Conservation (phyloP, 345 rosid genomes). For the Populus euphratica region DNA sequence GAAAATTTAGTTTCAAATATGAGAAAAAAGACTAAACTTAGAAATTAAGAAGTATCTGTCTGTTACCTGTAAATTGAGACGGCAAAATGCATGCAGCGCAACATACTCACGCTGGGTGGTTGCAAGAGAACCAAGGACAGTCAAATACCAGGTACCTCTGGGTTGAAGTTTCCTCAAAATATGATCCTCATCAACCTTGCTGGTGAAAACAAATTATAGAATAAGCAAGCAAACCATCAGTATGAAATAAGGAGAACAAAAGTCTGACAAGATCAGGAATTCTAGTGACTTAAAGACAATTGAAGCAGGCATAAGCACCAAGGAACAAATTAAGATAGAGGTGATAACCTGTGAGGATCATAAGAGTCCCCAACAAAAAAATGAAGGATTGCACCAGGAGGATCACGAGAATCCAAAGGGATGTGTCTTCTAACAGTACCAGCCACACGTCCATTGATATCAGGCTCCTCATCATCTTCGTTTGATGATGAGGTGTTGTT, state of each 20-base stretch:
- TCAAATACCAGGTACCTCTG: conserved; percentile 77
- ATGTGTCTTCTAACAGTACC: conserved; percentile 91
- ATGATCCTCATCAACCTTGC: conserved; percentile 77
- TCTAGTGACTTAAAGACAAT: background rate
- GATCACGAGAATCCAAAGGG: conserved; percentile 92
- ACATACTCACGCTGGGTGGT: conserved; percentile 98
- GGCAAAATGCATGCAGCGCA: conserved; percentile 97
- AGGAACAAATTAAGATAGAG: conserved; percentile 6
- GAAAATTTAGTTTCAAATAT: background rate
- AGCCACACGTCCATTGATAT: conserved; percentile 72
- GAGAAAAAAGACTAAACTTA: background rate
- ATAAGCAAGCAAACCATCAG: background rate
- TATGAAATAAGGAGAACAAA: background rate
- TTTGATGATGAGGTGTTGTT: conserved; percentile 25
- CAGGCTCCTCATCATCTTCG: conserved; percentile 67
- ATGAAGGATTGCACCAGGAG: conserved; percentile 93
- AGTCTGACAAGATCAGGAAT: background rate
- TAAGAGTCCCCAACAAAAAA: conserved; percentile 85
- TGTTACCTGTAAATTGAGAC: conserved; percentile 83
- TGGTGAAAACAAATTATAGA: conserved; percentile 23
- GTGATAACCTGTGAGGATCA: conserved; percentile 58
- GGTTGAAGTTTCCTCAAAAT: conserved; percentile 83
- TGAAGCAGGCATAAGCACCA: background rate
- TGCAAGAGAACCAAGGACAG: conserved; percentile 97
- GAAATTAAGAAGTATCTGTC: background rate